Evolutionary conservation across 75 land plant genomes (phyloP).

Genomic region (Sequoia sempervirens): DNA sequence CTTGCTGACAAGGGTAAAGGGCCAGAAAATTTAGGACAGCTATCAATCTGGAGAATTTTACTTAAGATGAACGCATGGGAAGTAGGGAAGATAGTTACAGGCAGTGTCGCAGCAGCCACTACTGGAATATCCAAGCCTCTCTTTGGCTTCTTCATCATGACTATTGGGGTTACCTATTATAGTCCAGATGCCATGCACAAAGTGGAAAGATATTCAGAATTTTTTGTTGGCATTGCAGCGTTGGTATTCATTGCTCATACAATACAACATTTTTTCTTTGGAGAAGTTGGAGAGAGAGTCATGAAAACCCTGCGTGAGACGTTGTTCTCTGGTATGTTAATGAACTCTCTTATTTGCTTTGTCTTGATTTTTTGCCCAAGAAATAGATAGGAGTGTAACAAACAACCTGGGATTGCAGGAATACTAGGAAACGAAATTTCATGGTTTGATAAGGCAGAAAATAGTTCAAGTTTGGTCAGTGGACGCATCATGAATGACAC

Average conservation of each 20-base stretch:
- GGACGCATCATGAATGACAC: constrained; percentile 50
- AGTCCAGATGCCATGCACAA: constrained; percentile 9
- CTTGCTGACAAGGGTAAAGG: background rate
- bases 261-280: constrained; percentile 49
- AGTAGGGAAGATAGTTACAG: constrained; percentile 17
- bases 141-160: constrained; percentile 43
- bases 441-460: constrained; percentile 69
- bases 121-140: constrained; percentile 47
- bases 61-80: constrained; percentile 30
- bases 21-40: background rate
- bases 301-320: constrained; percentile 34
- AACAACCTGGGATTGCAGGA: constrained; percentile 23
- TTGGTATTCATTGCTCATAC: constrained; percentile 28
- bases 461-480: constrained; percentile 38
- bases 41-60: constrained; percentile 29
- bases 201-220: constrained; percentile 22
- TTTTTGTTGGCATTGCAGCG: constrained; percentile 23
- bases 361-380: background rate
- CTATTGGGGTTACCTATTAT: constrained; percentile 34
- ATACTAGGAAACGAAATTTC: constrained; percentile 58
- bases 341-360: background rate
- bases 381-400: background rate
- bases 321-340: constrained; percentile 36
- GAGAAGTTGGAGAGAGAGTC: constrained; percentile 45
- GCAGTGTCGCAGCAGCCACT: constrained; percentile 34